Evolutionary conservation across 805 yeast genomes (phyloP).

Genomic region (Candida broadrunensis): DNA sequence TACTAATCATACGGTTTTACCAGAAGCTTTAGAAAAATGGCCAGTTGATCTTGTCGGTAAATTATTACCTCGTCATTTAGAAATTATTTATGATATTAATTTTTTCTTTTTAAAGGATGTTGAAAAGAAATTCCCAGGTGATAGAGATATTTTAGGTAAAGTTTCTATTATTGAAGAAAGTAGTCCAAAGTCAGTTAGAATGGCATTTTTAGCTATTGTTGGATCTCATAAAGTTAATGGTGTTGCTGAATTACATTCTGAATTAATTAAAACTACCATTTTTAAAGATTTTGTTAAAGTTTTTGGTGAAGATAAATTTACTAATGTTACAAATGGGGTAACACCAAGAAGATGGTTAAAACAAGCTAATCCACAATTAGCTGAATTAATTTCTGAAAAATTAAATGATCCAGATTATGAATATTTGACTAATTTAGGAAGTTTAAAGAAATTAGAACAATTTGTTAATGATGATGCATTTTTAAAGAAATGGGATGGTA

Average conservation of each 20-base stretch:
- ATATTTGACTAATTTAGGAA: constrained; percentile 64
- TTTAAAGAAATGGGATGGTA: constrained; percentile 64
- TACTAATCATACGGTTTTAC: constrained; percentile 93
- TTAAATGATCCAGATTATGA: constrained; percentile 64
- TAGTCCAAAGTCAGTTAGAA: constrained; percentile 76
- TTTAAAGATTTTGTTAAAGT: constrained; percentile 85
- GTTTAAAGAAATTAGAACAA: constrained; percentile 63
- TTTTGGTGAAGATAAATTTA: constrained; percentile 79
- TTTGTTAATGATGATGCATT: constrained; percentile 68
- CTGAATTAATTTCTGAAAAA: constrained; percentile 68
- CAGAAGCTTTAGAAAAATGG: constrained; percentile 95
- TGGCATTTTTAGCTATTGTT: constrained; percentile 88
- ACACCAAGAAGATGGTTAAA: constrained; percentile 96
- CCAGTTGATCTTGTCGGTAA: constrained; percentile 77
- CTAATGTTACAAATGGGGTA: constrained; percentile 91
- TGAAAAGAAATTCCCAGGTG: constrained; percentile 72
- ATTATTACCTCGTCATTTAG: constrained; percentile 86
- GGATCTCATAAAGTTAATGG: constrained; percentile 95
- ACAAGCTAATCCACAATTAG: constrained; percentile 84
- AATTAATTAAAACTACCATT: constrained; percentile 82
- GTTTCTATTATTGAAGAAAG: constrained; percentile 88
- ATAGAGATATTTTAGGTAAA: constrained; percentile 57
- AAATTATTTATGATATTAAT: constrained; percentile 85
- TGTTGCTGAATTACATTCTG: constrained; percentile 94
- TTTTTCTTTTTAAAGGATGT: constrained; percentile 73